Evolutionary conservation across 1,139 yeast genomes (phyloP), one percentile per base, ranked within the genome.

Genomic region (Candida tropicalis): DNA sequence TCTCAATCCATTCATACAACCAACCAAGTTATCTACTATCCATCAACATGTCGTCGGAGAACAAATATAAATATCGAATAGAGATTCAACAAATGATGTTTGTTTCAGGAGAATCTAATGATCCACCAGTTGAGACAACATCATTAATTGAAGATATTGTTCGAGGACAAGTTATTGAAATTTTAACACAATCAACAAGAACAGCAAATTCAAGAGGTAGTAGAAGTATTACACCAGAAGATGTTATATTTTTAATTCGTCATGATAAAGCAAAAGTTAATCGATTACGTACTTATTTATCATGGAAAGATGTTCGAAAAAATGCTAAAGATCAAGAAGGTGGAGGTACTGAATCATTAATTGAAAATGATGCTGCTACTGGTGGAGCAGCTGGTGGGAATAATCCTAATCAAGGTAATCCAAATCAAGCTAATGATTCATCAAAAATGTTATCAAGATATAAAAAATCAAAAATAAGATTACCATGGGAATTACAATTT

Each of bases 11-110:
- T n/a, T n/a, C n/a, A n/a, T n/a, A n/a, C n/a, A n/a, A n/a, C n/a
- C n/a, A n/a, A n/a, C n/a, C n/a, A n/a, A n/a, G n/a, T n/a, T n/a
- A n/a, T n/a, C n/a, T n/a, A n/a, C n/a, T n/a, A n/a, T n/a, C n/a
- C n/a, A n/a, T n/a, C n/a, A n/a, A n/a, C n/a, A n/a, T 46, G 49
- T 27, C 49, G 2, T n/a, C 43, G 13, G 68, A 65, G 40, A 65
- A 77, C 50, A 84, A 85, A 59, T 84, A 86, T 66, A 81, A 83
- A 59, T 89, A 88, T 61, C 72, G 95, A 45, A 79, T 85, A 39
- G 97, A 89, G 63, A 88, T 89, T 56, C 96, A 88, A 62, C 96
- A 90, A 70, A 95, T 93, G 99, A 93, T 93, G 99, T 93, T 95
- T 70, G 99, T 93, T 46, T 79, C 87, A 47, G 99, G 99, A 2